phyloP scores from a whole-genome alignment of 2,329 filamentous ascomycete species.

The Tolypocladium endophyticum region DNA sequence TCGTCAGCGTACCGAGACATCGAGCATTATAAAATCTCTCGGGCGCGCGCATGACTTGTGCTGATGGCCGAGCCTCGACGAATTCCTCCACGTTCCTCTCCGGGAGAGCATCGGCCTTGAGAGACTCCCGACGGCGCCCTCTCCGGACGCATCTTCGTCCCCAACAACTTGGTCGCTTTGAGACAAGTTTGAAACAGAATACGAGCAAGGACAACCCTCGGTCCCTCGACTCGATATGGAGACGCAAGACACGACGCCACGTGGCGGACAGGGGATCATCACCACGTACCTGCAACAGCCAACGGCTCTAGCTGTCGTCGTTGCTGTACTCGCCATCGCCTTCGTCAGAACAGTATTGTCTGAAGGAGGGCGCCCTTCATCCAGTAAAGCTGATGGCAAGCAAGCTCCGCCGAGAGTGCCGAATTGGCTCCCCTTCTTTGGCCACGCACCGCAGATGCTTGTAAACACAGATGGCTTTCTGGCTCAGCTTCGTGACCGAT shows the following conservation, averaged over 20 bases:
- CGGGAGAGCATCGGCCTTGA: neutral
- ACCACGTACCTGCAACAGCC: slow-evolving; percentile 10
- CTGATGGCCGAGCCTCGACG: neutral
- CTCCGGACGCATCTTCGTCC: neutral
- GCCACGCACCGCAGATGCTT: slow-evolving; percentile 22
- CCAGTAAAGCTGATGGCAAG: slow-evolving; percentile 3
- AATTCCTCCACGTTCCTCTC: neutral
- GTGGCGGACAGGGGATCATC: slow-evolving; percentile 3
- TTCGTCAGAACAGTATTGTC: slow-evolving; percentile 13
- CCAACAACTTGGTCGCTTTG: neutral
- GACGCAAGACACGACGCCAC: neutral
- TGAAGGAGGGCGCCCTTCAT: neutral
- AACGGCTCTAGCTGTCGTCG: slow-evolving; percentile 10
- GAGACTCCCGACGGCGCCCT: neutral
- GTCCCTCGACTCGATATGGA: neutral
- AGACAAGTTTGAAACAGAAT: neutral
- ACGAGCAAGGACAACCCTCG: neutral
- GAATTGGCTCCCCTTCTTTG: slow-evolving; percentile 25
- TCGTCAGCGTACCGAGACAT: neutral
- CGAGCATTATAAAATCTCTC: neutral
- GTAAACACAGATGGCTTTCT: slow-evolving; percentile 18
- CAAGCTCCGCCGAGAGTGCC: slow-evolving; percentile 15
- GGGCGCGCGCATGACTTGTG: neutral
- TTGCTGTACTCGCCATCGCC: slow-evolving; percentile 14
- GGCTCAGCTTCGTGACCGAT: slow-evolving; percentile 17